Evolutionary conservation across 2,329 filamentous ascomycete genomes (phyloP), one percentile per base, ranked within the genome.

Genomic region (Emergomyces orientalis): DNA sequence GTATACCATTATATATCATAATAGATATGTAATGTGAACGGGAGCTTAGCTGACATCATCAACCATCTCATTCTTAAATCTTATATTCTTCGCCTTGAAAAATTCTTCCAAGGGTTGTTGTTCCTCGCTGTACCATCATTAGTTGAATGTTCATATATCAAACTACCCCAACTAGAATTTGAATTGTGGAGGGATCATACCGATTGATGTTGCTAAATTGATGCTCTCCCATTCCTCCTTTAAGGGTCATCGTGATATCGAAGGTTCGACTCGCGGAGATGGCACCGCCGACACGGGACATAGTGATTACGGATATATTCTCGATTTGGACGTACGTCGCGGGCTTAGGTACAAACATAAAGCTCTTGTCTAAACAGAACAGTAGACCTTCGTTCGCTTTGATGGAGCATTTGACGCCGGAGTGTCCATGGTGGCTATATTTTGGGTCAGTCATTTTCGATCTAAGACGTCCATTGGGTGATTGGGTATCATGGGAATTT

Each of bases 171-270:
- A n/a, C 22, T 14, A 17, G 30, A 32, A 19, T 13, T 17, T 19
- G 19, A 25, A 41, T 30, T 25, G 30, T 19, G 11, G 45, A 58
- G 39, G 11, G 25, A 49, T 47, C 78, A 69, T 74, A 84, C 82
- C 93, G 89, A 75, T 97, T 99, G 76, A 99, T 99, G 81, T 99
- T 99, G 79, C 91, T 96, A 80, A 99, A 99, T 72, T 97, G 92
- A 70, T 92, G 91, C 71, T 96, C 91, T 63, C 89, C 89, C 60
- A 85, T 83, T n/a, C 89, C 90, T 68, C 82, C 86, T 82, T 97
- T 97, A 80, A 97, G 84, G 62, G 87, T 87, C 63, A 99, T 90
- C 0, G 91, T 94, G 69, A 99, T 97, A 75, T 99, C 94, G 73
- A 99, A 99, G 1, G 94, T 99, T 63, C 94, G 90, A 68, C 93